Evolutionary conservation across 441 rosid species (phyloP).

Genomic region (Populus hybrid): DNA sequence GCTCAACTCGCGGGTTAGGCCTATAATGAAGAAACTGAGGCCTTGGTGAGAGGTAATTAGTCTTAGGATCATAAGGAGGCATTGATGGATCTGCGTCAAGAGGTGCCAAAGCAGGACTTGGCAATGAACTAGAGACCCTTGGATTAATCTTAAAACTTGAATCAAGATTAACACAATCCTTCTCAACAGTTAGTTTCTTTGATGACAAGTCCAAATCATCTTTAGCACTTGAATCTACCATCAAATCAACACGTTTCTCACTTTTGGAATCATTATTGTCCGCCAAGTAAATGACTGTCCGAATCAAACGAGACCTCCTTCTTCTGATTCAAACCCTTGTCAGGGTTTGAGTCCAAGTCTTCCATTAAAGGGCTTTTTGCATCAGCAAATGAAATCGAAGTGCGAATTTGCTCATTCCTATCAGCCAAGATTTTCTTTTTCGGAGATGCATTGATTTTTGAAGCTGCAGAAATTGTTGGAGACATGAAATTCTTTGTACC

Average conservation of each 20-base stretch:
- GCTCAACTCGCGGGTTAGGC: constrained; percentile 63
- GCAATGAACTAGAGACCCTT: constrained; percentile 23
- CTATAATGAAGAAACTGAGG: constrained; percentile 76
- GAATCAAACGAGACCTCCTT: constrained; percentile 41
- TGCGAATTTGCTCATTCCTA: constrained; percentile 46
- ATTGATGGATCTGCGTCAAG: constrained; percentile 61
- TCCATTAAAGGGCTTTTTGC: constrained; percentile 25
- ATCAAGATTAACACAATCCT: constrained; percentile 45
- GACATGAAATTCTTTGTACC: constrained; percentile 79
- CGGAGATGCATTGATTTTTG: constrained; percentile 69
- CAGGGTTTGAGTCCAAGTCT: constrained; percentile 13
- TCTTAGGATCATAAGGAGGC: constrained; percentile 77
- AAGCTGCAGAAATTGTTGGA: constrained; percentile 81
- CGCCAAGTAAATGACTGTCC: constrained; percentile 33
- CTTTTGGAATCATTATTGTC: constrained; percentile 20
- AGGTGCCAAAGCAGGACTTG: constrained; percentile 48
- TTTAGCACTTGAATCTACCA: constrained; percentile 1
- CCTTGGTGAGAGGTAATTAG: constrained; percentile 77
- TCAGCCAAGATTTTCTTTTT: constrained; percentile 72
- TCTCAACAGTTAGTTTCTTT: constrained; percentile 20
- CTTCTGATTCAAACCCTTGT: constrained; percentile 29
- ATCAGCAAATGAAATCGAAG: constrained; percentile 41
- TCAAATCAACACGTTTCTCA: constrained; percentile 20
- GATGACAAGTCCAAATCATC: constrained; percentile 11
- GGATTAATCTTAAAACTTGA: constrained; percentile 44